Conservation (phyloP, 257 asterid species). For the Solanum stenotomum region DNA sequence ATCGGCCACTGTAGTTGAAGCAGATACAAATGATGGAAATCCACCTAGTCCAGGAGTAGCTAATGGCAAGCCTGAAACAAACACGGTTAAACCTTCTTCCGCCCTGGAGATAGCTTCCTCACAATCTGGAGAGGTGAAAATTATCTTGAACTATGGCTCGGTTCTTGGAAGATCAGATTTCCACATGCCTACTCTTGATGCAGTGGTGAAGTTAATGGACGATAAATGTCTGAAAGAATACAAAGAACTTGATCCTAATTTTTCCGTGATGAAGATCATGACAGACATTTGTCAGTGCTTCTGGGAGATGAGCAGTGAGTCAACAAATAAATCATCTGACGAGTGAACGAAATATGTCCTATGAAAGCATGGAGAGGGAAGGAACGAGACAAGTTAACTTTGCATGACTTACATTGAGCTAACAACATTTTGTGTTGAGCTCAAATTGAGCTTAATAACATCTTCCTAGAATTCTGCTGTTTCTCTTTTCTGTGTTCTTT, state of each 20-base stretch:
- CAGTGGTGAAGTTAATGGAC: constrained; percentile 1
- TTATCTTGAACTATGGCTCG: not conserved
- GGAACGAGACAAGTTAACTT: not conserved
- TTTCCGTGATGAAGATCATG: not conserved
- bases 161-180: constrained; percentile 3
- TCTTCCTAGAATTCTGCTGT: not conserved
- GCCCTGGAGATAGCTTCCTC: constrained; percentile 5
- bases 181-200: not conserved
- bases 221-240: not conserved
- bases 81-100: not conserved
- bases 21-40: not conserved
- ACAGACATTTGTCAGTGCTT: constrained; percentile 3
- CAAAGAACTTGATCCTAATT: not conserved
- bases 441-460: not conserved
- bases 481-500: not conserved
- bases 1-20: not conserved
- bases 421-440: not conserved
- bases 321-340: not conserved
- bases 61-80: not conserved
- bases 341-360: not conserved
- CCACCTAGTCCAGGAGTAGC: not conserved
- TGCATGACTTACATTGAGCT: not conserved
- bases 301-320: not conserved
- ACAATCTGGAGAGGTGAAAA: constrained; percentile 2
- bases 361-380: not conserved